A percentile compares a stretch with the other conserved stretches of the same genome.
phyloP scores from a whole-genome alignment of 2,329 filamentous ascomycete species.

The Ascochyta koolunga region DNA sequence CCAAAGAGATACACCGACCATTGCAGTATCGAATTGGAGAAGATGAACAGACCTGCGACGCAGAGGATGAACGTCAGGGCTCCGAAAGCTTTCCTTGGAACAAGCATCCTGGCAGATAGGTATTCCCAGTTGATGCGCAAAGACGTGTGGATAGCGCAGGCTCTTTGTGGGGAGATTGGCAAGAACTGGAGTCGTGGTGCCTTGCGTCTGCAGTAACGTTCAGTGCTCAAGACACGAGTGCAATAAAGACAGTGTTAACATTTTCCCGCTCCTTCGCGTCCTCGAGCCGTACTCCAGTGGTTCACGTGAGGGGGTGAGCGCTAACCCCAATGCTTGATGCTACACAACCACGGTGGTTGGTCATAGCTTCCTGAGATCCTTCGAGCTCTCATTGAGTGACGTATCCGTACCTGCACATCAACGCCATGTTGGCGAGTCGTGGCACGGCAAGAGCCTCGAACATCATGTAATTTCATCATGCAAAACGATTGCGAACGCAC shows the following conservation, averaged over 20 bases:
- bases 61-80: constrained; percentile 21
- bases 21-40: constrained; percentile 27
- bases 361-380: constrained; percentile 8
- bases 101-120: constrained; percentile 25
- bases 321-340: constrained; percentile 4
- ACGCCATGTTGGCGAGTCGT: constrained; percentile 2
- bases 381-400: constrained; percentile 19
- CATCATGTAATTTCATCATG: constrained; percentile 26
- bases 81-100: constrained; percentile 29
- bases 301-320: constrained; percentile 17
- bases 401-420: constrained; percentile 20
- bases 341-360: constrained; percentile 4
- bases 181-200: constrained; percentile 2
- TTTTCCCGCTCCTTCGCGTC: constrained; percentile 2
- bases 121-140: constrained; percentile 10
- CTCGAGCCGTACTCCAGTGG: constrained; percentile 6
- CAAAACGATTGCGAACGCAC: constrained; percentile 10
- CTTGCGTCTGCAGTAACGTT: constrained; percentile 11
- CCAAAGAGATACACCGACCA: constrained; percentile 26
- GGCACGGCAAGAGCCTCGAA: constrained; percentile 6
- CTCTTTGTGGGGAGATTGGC: constrained; percentile 14
- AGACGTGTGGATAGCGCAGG: constrained; percentile 4
- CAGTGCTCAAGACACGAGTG: constrained; percentile 1
- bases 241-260: constrained; percentile 6
- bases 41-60: constrained; percentile 19